phyloP scores from a whole-genome alignment of 2,329 filamentous ascomycete species.

The Tolypocladium album region DNA sequence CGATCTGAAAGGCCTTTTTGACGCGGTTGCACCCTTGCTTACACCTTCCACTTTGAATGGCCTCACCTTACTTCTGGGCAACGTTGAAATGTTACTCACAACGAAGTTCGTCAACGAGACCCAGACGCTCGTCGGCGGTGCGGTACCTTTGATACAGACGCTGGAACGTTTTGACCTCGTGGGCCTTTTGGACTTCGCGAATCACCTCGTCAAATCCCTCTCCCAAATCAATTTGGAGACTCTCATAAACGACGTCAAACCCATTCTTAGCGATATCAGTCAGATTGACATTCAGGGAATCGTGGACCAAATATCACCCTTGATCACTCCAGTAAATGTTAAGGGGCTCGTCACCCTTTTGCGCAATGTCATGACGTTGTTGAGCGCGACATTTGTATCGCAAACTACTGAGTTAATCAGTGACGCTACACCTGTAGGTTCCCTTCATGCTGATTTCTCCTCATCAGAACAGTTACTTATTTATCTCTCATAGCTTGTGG shows the following conservation, averaged over 20 bases:
- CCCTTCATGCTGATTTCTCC: not conserved
- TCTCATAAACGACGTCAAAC: not conserved
- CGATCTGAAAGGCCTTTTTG: not conserved
- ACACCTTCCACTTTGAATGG: not conserved
- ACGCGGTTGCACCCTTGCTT: not conserved
- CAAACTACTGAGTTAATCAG: not conserved
- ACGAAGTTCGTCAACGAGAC: not conserved
- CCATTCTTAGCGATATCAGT: not conserved
- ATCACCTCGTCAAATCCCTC: not conserved
- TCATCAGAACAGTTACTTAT: not conserved
- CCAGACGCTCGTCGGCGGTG: not conserved
- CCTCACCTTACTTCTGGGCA: not conserved
- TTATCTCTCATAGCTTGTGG: not conserved
- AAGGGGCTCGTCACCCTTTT: not conserved
- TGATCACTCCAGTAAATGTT: not conserved
- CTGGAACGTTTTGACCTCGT: not conserved
- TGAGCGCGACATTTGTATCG: not conserved
- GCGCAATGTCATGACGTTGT: not conserved
- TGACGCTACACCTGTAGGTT: not conserved
- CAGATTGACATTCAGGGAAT: not conserved
- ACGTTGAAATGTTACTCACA: not conserved
- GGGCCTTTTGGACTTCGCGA: not conserved
- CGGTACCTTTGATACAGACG: not conserved
- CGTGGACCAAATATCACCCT: not conserved
- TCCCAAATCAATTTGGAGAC: not conserved